Evolutionary conservation across 768 basidiomycete species (phyloP).

Genomic region (Termitomyces sp.): DNA sequence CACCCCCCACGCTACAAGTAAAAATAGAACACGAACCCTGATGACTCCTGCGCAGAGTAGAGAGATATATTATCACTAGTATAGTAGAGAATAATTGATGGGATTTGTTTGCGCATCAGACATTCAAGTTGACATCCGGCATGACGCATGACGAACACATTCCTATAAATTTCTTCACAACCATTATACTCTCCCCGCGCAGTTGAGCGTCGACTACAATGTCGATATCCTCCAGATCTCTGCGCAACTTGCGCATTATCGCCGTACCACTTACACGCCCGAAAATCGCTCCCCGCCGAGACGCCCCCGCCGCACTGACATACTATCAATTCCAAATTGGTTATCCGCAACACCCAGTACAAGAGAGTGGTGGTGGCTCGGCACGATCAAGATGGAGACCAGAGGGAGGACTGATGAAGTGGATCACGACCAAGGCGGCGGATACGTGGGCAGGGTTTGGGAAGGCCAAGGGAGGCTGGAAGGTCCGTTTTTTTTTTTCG

Average conservation of each 20-base stretch:
- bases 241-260: constrained; percentile 41
- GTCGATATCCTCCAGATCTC: constrained; percentile 21
- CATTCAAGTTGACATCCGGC: constrained; percentile 5
- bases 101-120: neutral
- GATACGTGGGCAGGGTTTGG: constrained; percentile 67
- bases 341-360: constrained; percentile 15
- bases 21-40: too few relatives aligned
- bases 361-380: constrained; percentile 22
- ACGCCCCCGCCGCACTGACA: constrained; percentile 22
- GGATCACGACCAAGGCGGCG: constrained; percentile 49
- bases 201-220: constrained; percentile 6
- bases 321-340: constrained; percentile 46
- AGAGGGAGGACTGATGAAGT: constrained; percentile 44
- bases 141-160: constrained; percentile 12
- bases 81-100: neutral
- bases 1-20: too few relatives aligned
- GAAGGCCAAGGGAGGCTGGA: constrained; percentile 68
- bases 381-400: constrained; percentile 30
- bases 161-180: neutral
- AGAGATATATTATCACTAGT: too few relatives aligned
- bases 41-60: too few relatives aligned
- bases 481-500: constrained; percentile 42
- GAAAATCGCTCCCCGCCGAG: constrained; percentile 12
- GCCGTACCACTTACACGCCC: constrained; percentile 43
- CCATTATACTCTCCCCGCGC: neutral